phyloP scores from a whole-genome alignment of 768 basidiomycete genomes.

The Trametes gibbosa region DNA sequence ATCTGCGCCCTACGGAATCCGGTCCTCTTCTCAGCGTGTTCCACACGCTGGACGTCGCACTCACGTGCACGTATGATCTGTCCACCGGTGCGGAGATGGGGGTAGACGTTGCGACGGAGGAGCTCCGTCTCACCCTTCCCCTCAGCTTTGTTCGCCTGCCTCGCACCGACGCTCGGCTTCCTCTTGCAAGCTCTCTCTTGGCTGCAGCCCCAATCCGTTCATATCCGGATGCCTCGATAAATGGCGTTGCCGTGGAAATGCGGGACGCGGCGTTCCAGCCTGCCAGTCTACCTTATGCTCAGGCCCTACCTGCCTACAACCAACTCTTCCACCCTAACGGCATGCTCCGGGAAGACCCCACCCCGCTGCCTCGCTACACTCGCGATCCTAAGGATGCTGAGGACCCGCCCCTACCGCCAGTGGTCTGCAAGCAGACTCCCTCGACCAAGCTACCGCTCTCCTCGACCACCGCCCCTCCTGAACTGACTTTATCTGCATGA shows the following conservation, averaged over 20 bases:
- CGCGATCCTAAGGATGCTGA: slow-evolving; percentile 12
- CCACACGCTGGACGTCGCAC: slow-evolving; percentile 52
- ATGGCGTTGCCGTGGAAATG: slow-evolving; percentile 21
- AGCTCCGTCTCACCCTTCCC: slow-evolving; percentile 25
- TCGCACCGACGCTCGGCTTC: not conserved
- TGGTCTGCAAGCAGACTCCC: slow-evolving; percentile 13
- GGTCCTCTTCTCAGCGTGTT: slow-evolving; percentile 57
- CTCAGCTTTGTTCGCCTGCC: slow-evolving; percentile 23
- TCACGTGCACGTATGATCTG: slow-evolving; percentile 56
- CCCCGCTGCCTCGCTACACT: slow-evolving; percentile 38
- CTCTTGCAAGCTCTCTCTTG: not conserved
- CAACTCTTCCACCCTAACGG: slow-evolving; percentile 76
- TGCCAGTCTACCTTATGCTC: slow-evolving; percentile 23
- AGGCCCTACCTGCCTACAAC: slow-evolving; percentile 67
- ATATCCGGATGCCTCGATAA: not conserved
- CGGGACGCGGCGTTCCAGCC: slow-evolving; percentile 11
- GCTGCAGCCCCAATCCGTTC: not conserved
- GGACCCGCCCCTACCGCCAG: not conserved
- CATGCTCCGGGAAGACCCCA: slow-evolving; percentile 69
- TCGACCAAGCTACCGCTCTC: slow-evolving; percentile 3
- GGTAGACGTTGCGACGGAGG: slow-evolving; percentile 19
- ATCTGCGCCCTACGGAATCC: slow-evolving; percentile 44
- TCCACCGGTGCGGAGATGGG: slow-evolving; percentile 31
- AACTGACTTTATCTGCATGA: not conserved
- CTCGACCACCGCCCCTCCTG: not conserved